A percentile compares a stretch with the other conserved stretches of the same genome.
Conservation (phyloP, 225 moss, liverwort and hornwort genomes). For the Anthoceros angustus region DNA sequence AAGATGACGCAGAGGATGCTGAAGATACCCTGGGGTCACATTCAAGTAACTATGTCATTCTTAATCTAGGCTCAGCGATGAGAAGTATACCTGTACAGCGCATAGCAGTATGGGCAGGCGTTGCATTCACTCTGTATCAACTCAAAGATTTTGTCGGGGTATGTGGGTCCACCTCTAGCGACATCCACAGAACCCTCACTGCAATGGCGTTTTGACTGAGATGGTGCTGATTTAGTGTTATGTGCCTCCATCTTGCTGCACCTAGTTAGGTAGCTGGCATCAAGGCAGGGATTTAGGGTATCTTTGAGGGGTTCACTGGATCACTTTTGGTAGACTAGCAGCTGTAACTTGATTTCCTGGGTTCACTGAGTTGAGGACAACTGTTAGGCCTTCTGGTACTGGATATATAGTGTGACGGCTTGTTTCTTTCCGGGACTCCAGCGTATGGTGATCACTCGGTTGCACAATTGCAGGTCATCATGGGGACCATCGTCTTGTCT, state of each 20-base stretch:
- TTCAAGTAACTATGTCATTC: conserved; percentile 21
- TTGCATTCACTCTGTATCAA: conserved; percentile 33
- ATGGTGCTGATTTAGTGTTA: too few relatives aligned
- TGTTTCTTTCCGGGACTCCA: neutral
- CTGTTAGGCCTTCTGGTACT: too few relatives aligned
- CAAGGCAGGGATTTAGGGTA: too few relatives aligned
- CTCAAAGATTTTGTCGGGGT: conserved; percentile 51
- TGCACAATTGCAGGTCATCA: conserved; percentile 30
- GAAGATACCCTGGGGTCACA: neutral
- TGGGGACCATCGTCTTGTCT: conserved; percentile 41
- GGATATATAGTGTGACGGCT: neutral
- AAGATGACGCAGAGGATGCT: conserved; percentile 13
- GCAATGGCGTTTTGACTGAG: too few relatives aligned
- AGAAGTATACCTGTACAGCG: conserved; percentile 42
- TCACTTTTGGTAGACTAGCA: too few relatives aligned
- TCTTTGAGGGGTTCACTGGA: too few relatives aligned
- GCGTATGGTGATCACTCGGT: neutral
- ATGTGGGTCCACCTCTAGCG: too few relatives aligned
- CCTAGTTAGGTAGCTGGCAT: too few relatives aligned
- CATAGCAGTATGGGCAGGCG: conserved; percentile 28
- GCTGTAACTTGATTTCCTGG: too few relatives aligned
- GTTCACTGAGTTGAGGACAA: too few relatives aligned
- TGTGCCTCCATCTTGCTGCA: too few relatives aligned
- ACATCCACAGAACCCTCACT: too few relatives aligned
- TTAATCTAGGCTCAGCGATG: conserved; percentile 34